Evolutionary conservation across 1,139 yeast species (phyloP), one percentile per base, ranked within the genome.

Genomic region (Pichia sp.): DNA sequence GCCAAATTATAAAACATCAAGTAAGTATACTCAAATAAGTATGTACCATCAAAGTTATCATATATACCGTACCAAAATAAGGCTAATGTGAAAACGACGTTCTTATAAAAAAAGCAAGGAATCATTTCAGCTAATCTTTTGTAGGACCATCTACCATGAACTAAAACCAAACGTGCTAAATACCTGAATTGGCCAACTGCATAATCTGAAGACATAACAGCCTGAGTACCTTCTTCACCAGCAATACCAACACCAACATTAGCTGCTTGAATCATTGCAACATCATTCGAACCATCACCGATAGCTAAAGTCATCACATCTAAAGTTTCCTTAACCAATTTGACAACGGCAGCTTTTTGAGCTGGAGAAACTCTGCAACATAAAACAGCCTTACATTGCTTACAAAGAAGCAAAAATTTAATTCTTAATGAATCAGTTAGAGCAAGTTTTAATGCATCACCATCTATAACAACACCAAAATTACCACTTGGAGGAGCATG

Each of bases 211-310:
- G 95, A 84, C 98, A 92, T 92, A 10, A 82, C 97, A 12, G 98
- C 98, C 64, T 90, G 97, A 41, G 97, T 74, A 55, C 98, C 98
- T 71, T 92, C 98, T 67, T 87, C 95, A 63, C 98, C 98, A 39
- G 96, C 95, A 57, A 92, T 92, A 66, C 98, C 98, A 40, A 92
- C 94, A 56, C 98, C 98, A 31, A 92, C 94, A 66, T 92, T 94
- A 1, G 98, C 98, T 33, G 95, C 89, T 63, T 92, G 97, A 55
- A 92, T 92, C 98, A 92, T 92, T 6, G 97, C 95, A 51, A 92
- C 98, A 67, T 92, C 98, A 62, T 92, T 92, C 35, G 97, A 95
- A 49, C 98, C 98, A 64, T 92, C 98, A 52, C 98, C 98, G 62
- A 92, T 86, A 1, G 97, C 95, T 53, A 92, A 70, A 1, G 97